Evolutionary conservation across 2,329 filamentous ascomycete genomes (phyloP), one percentile per base, ranked within the genome.

Genomic region (Aspergillus tubingensis): DNA sequence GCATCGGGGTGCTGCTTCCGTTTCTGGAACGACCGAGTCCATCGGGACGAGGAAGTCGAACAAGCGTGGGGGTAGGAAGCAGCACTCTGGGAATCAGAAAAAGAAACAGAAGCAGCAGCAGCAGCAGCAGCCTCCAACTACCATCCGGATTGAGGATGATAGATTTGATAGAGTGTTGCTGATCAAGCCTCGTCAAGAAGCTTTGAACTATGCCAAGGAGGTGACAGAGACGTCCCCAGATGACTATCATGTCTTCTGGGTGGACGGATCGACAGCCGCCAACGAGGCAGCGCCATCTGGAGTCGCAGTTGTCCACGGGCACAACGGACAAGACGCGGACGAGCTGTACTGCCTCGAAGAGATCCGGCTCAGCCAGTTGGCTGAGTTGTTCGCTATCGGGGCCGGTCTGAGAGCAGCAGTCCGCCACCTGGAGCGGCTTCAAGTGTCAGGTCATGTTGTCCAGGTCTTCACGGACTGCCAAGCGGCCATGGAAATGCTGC

Each of bases 381-480:
- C 21, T n/a, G 56, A 58, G 38, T 3, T 58, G 43, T 52, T 47
- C 25, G 56, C 47, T 3, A 53, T 58, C 19, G 48, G 56, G 23
- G 56, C 56, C 23, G 56, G 23, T 25, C 30, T 58, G 48, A 58
- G 19, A n/a, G 10, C 51, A 19, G 47, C 47, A 17, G 27, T 49
- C 8, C 15, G 11, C 6, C 25, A n/a, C 2, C 15, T 58, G 48
- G 30, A 5, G 17, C 7, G 25, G 25, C 32, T 27, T n/a, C 30
- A 39, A 32, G 49, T 5, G 13, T 23, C 23, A 19, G n/a, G 25
- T 3, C 23, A 51, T 30, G 23, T 30, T 8, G 36, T 58, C 23
- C 38, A 6, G 19, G 38, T 58, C n/a, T 52, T 58, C 41, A 43
- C 36, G 11, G 55, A 44, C 43, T 52, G 32, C 19, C 21, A 27